These are phyloP conservation scores for Stachybotrys chartarum DNA, from an alignment of 2,329 filamentous ascomycete genomes.

Conservation along the genomic window DNA sequence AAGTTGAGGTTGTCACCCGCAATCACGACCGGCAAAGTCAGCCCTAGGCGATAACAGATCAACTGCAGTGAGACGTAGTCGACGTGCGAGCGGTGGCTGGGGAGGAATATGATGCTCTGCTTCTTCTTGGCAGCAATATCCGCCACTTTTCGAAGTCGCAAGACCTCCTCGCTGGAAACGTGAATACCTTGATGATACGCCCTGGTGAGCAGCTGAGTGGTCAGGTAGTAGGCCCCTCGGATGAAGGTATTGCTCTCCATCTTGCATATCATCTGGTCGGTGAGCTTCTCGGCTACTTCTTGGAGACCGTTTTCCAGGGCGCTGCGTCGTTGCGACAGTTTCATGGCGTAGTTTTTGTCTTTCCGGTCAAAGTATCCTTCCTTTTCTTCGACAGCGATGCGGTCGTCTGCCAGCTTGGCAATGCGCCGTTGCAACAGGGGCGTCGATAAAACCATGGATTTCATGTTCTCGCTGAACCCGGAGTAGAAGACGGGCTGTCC, in stretches of 20 bases:
- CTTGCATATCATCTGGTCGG: slow-evolving; percentile 97
- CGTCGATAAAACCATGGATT: slow-evolving; percentile 65
- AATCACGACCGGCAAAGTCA: slow-evolving; percentile 84
- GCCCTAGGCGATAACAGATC: slow-evolving; percentile 88
- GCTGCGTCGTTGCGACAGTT: slow-evolving; percentile 46
- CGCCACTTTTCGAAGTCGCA: slow-evolving; percentile 74
- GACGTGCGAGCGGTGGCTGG: slow-evolving; percentile 89
- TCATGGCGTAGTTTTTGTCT: slow-evolving; percentile 43
- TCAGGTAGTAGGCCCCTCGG: slow-evolving; percentile 81
- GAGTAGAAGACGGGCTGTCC: slow-evolving; percentile 91
- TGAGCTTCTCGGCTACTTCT: slow-evolving; percentile 78
- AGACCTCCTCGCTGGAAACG: slow-evolving; percentile 88
- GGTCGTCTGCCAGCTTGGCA: slow-evolving; percentile 64
- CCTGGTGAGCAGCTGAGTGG: slow-evolving; percentile 79
- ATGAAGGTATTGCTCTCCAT: slow-evolving; percentile 95
- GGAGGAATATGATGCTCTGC: slow-evolving; percentile 92
- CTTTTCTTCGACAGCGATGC: slow-evolving; percentile 68
- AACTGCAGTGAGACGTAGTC: slow-evolving; percentile 94
- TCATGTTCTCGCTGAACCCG: slow-evolving; percentile 90
- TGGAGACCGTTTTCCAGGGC: slow-evolving; percentile 67
- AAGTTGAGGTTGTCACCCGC: slow-evolving; percentile 96
- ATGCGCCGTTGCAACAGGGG: slow-evolving; percentile 70
- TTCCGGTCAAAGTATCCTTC: slow-evolving; percentile 59
- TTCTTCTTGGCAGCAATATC: slow-evolving; percentile 77
- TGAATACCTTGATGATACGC: slow-evolving; percentile 98